Base-by-base conservation (phyloP, 2,329 filamentous ascomycete genomes). In the Trichoderma sp. region DNA sequence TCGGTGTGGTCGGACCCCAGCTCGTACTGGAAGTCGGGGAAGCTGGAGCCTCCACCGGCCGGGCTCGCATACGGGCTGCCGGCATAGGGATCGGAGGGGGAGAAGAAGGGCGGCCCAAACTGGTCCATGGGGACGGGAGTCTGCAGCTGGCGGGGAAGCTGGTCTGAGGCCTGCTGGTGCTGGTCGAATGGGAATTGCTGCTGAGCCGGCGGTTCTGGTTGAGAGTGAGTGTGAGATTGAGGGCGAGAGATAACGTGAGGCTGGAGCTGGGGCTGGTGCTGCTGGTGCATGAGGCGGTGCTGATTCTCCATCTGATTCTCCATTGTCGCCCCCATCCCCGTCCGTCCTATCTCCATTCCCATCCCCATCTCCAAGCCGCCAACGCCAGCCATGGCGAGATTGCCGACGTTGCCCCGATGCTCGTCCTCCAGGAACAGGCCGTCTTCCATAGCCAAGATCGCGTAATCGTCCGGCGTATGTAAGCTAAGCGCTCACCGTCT, bases 61-160 rank as follows among this genome's bases (percentile, higher is more conserved):
- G 68, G 68, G 34, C 68, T 59, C 15, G 50, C 26, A 20, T 65
- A 71, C 8, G 50, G 68, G 13, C 61, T 64, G 36, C 34, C 39
- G n/a, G 61, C 47, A 7, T 50, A 65, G 53, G 47, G 61, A 20
- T 70, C 58, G 9, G 68, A 50, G 30, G 28, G 43, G 23, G 68
- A 50, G 68, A 65, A 71, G 62, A 64, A 65, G 8, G 61, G 55
- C 26, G 68, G 62, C 6, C 68, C 53, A 57, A 71, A 66, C 23
- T 57, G 61, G 36, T 70, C 68, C 47, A 64, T 58, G 32, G 50
- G 36, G 12, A 55, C n/a, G 12, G 47, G 13, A 17, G 34, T 34
- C 47, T 71, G 68, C 50, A 71, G 36, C 50, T 58, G 68, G n/a
- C 53, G 68, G 36, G 53, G 59, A 32, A 34, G 26, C 17, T 58